Percentiles rank a stretch among this genome's conserved stretches.
Evolutionary conservation across 371 early-diverging fungal species (phyloP).

Genomic region (Syncephalis fuscata): DNA sequence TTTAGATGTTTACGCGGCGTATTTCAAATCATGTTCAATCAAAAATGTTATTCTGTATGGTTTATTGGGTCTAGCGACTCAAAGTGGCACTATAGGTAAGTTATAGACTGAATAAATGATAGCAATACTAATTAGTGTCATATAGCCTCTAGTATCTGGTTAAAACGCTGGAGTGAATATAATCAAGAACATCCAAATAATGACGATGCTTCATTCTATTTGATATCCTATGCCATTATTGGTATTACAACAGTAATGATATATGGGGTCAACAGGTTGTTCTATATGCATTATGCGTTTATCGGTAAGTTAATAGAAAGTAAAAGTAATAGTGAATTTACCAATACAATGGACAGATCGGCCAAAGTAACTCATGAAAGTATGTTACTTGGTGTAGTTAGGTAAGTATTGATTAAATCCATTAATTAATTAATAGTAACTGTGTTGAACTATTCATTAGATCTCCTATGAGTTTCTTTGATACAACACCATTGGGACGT

Average conservation of each 20-base stretch:
- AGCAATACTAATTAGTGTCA: constrained; percentile 7
- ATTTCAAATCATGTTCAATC: constrained; percentile 12
- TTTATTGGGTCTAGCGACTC: constrained; percentile 31
- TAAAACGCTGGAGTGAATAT: constrained; percentile 47
- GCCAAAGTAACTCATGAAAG: constrained; percentile 34
- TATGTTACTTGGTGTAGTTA: constrained; percentile 20
- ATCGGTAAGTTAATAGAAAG: constrained; percentile 22
- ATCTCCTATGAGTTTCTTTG: constrained; percentile 84
- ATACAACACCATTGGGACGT: constrained; percentile 75
- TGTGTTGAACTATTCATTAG: constrained; percentile 8
- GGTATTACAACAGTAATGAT: constrained; percentile 30
- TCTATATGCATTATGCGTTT: constrained; percentile 69
- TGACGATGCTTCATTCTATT: constrained; percentile 30
- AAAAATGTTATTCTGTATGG: constrained; percentile 30
- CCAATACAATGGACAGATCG: constrained; percentile 10
- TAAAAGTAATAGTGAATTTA: constrained; percentile 22
- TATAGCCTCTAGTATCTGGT: constrained; percentile 47
- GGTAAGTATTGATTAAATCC: no score
- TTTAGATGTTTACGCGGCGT: constrained; percentile 4
- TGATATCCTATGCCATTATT: constrained; percentile 63
- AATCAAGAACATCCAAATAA: constrained; percentile 2
- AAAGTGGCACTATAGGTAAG: constrained; percentile 15
- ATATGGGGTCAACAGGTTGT: constrained; percentile 37
- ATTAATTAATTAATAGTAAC: background rate
- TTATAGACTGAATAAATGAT: constrained; percentile 2